Evolutionary conservation across 1,139 yeast genomes (phyloP), one percentile per base, ranked within the genome.

Genomic region (Saccharomyces pastorianus): DNA sequence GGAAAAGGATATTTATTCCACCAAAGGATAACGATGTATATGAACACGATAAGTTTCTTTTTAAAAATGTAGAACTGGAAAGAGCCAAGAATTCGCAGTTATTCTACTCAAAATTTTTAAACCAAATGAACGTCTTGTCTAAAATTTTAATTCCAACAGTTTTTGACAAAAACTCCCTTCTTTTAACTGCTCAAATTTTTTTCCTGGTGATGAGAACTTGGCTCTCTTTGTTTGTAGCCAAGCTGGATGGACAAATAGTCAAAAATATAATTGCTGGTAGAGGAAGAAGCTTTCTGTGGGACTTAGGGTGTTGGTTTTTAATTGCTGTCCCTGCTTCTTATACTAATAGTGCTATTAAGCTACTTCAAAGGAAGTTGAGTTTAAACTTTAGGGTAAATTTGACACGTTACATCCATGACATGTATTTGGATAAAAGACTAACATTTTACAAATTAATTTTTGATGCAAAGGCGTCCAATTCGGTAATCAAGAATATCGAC

Each of bases 281-380:
- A 62, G 90, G 93, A 6, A 80, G 76, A 60, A 85, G 85, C 57
- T 90, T 91, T 63, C 68, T 84, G 47, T 76, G 88, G 59, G 96
- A 91, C 66, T 75, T 91, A 69, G 78, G 82, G 11, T 86, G 87
- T 69, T 91, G 97, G 97, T 79, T 91, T 57, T 73, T 88, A 59
- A 83, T 91, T 67, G 97, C 97, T 0, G 83, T 90, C 60, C 98
- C 97, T 1, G 96, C 97, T 0, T 85, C 95, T 2, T 91, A 89
- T 68, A 88, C 96, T 25, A 91, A 91, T 70, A 87, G 96, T 50
- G 91, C 95, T 57, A 91, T 91, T 66, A 88, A 86, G 66, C 88
- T 82, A 66, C 73, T 91, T 64, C 89, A 91, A 55, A 80, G 85
- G 64, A 79, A 89, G 63, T 74, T 91, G 56, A 83, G 96, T 14